Evolutionary conservation across 768 basidiomycete genomes (phyloP).

Genomic region (Naganishia randhawae): DNA sequence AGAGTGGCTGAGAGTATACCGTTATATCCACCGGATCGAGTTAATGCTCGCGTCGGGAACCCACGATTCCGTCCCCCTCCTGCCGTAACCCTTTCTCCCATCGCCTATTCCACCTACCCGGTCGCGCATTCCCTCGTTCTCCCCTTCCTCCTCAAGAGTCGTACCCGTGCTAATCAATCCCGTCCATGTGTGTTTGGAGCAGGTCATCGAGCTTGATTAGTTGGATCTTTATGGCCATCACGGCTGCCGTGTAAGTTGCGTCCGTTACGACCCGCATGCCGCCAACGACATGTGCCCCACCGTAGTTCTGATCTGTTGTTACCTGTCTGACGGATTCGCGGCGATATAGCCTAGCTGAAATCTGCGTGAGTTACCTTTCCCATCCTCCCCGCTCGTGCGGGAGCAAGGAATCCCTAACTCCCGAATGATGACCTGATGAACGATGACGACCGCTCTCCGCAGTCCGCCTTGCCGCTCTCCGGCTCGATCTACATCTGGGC

Average conservation of each 20-base stretch:
- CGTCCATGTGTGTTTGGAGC: background rate
- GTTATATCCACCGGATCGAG: slow-evolving; percentile 31
- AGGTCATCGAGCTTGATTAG: slow-evolving; percentile 84
- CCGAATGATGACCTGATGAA: slow-evolving; percentile 28
- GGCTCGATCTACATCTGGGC: slow-evolving; percentile 96
- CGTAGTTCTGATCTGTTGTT: background rate
- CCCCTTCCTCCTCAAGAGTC: background rate
- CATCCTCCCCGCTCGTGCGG: no score
- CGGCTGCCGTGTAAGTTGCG: slow-evolving; percentile 61
- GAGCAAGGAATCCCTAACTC: no score
- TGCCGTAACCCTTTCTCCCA: background rate
- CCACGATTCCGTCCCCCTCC: background rate
- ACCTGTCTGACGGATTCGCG: no score
- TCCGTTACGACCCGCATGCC: no score
- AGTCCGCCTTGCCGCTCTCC: slow-evolving; percentile 54
- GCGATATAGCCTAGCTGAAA: slow-evolving; percentile 67
- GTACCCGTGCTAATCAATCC: background rate
- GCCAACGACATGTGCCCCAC: background rate
- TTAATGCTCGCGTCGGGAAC: slow-evolving; percentile 32
- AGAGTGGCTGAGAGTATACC: slow-evolving; percentile 23
- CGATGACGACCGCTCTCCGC: slow-evolving; percentile 50
- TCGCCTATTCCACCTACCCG: no score
- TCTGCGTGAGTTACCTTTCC: slow-evolving; percentile 83
- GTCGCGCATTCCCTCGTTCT: background rate
- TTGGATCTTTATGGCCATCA: slow-evolving; percentile 80